These are phyloP conservation scores for Xanthoconium purpureum DNA, from an alignment of 768 basidiomycete species.

Conservation along the genomic window DNA sequence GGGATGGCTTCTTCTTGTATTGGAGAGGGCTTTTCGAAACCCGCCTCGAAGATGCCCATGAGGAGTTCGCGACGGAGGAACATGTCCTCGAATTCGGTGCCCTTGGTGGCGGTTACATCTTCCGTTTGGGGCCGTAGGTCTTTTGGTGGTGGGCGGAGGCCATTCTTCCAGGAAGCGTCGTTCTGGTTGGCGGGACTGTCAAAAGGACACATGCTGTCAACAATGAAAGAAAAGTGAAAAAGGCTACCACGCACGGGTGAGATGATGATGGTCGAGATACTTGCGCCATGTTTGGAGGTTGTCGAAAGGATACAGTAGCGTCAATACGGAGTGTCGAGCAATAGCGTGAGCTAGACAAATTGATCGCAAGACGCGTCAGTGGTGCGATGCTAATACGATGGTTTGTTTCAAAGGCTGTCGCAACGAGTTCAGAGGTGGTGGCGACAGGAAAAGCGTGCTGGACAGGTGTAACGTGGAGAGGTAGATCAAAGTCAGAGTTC, in stretches of 20 bases:
- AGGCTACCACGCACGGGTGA: slow-evolving; percentile 21
- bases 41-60: slow-evolving; percentile 99
- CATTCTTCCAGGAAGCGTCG: slow-evolving; percentile 61
- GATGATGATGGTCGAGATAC: slow-evolving; percentile 32
- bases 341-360: slow-evolving; percentile 13
- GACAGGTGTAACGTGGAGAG: slow-evolving; percentile 11
- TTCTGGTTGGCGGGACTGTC: slow-evolving; percentile 29
- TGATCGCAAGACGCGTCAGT: slow-evolving; percentile 24
- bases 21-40: slow-evolving; percentile 93
- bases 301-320: slow-evolving; percentile 8
- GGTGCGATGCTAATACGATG: slow-evolving; percentile 16
- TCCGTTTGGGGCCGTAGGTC: slow-evolving; percentile 94
- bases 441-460: slow-evolving; percentile 10
- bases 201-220: slow-evolving; percentile 4
- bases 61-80: slow-evolving; percentile 88
- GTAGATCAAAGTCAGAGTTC: slow-evolving; percentile 32
- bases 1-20: slow-evolving; percentile 99
- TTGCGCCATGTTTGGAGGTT: slow-evolving; percentile 30
- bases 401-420: slow-evolving; percentile 12
- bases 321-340: slow-evolving; percentile 10
- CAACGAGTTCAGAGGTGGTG: slow-evolving; percentile 8
- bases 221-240: background rate
- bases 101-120: slow-evolving; percentile 93
- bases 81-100: slow-evolving; percentile 95
- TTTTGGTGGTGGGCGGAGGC: slow-evolving; percentile 84